Conservation (phyloP, 169 alveolate genomes). For the Pseudocohnilembus persalinus region DNA sequence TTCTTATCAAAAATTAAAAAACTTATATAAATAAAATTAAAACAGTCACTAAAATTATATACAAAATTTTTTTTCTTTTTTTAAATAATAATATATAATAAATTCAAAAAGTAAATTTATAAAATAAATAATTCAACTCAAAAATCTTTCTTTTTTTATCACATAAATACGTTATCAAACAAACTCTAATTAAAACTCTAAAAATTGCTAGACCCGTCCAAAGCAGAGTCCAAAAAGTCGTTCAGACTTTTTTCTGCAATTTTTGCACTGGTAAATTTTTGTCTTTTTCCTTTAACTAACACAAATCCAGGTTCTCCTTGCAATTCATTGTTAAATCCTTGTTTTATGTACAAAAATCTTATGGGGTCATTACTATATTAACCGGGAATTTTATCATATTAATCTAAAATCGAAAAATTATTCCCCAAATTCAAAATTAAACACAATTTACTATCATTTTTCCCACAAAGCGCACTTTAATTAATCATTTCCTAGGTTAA, state of each 20-base stretch:
- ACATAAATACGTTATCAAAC: too few relatives aligned
- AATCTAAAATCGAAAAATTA: background rate
- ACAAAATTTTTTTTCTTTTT: too few relatives aligned
- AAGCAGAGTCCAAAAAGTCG: background rate
- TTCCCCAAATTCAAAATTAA: too few relatives aligned
- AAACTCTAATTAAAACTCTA: too few relatives aligned
- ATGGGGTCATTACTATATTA: background rate
- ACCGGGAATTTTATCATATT: background rate
- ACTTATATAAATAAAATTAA: too few relatives aligned
- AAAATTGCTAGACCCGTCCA: background rate
- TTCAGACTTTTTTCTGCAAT: background rate
- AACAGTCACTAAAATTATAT: too few relatives aligned
- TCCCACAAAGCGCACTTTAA: background rate
- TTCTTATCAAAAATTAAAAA: too few relatives aligned
- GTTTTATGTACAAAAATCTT: background rate
- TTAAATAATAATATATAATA: too few relatives aligned
- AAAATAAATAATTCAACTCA: too few relatives aligned
- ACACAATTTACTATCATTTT: background rate
- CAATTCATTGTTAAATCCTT: background rate
- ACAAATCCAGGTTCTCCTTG: background rate
- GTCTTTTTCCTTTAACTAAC: background rate
- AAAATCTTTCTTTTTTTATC: too few relatives aligned
- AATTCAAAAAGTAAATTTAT: too few relatives aligned
- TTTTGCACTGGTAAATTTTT: background rate
- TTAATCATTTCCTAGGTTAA: background rate